A percentile compares a stretch with the other conserved stretches of the same genome.
phyloP scores from a whole-genome alignment of 805 yeast genomes.

The Teunomyces stri region DNA sequence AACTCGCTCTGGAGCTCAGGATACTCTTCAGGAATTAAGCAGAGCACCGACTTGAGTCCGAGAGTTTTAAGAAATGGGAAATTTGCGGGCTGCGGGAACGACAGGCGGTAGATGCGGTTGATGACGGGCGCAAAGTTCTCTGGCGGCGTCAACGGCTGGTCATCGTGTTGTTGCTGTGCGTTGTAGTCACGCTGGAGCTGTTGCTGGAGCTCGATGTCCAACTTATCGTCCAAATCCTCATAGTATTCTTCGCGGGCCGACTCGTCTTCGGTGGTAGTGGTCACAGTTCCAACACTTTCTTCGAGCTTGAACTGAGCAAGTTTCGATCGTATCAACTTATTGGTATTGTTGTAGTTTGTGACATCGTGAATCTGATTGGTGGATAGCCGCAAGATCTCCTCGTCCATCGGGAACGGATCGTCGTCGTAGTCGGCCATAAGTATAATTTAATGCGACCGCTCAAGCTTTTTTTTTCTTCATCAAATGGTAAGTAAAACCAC shows the following conservation, averaged over 20 bases:
- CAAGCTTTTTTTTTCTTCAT: not conserved
- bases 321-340: conserved; percentile 33
- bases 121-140: conserved; percentile 89
- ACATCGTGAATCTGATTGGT: no score
- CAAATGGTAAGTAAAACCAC: not conserved
- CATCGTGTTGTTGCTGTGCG: not conserved
- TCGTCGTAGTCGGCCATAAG: conserved; percentile 22
- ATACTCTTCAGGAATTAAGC: conserved; percentile 88
- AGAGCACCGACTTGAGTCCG: conserved; percentile 69
- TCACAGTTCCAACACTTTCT: conserved; percentile 14
- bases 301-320: conserved; percentile 25
- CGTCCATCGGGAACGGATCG: conserved; percentile 47
- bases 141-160: conserved; percentile 56
- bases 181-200: conserved; percentile 18
- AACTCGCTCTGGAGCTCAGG: conserved; percentile 74
- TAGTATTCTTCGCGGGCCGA: conserved; percentile 26
- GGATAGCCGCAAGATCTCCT: conserved; percentile 21
- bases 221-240: conserved; percentile 42
- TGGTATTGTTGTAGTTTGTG: not conserved
- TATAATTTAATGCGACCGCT: not conserved
- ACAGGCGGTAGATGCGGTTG: conserved; percentile 71
- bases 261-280: conserved; percentile 28
- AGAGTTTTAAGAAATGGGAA: conserved; percentile 65
- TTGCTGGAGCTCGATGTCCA: conserved; percentile 25
- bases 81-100: conserved; percentile 86